These are phyloP conservation scores for Globisporangium polare DNA, from an alignment of 352 stramenopile genomes.

Conservation along the genomic window DNA sequence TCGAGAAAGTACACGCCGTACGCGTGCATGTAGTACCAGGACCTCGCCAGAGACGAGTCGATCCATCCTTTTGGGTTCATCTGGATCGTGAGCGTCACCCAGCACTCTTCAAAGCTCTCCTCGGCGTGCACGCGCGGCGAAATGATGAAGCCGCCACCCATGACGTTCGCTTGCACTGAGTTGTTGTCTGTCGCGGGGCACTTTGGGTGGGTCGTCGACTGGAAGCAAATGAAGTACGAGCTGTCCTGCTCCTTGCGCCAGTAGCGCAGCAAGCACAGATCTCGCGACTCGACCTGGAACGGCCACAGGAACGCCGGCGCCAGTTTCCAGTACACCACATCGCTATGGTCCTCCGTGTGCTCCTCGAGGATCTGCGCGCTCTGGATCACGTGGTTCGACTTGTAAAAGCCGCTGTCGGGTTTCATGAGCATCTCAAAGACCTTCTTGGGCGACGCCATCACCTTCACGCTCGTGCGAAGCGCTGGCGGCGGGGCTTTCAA, in stretches of 20 bases:
- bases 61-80: constrained; percentile 84
- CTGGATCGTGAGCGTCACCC: constrained; percentile 75
- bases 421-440: constrained; percentile 82
- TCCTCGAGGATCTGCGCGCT: constrained; percentile 57
- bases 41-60: constrained; percentile 45
- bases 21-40: constrained; percentile 73
- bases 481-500: constrained; percentile 41
- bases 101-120: constrained; percentile 68
- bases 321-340: constrained; percentile 79
- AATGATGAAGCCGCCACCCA: constrained; percentile 79
- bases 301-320: constrained; percentile 70
- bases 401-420: constrained; percentile 68
- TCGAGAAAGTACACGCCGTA: constrained; percentile 75
- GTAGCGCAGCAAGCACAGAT: constrained; percentile 75
- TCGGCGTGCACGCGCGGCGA: constrained; percentile 42
- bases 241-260: constrained; percentile 79
- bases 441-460: constrained; percentile 54
- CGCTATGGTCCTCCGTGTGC: constrained; percentile 63
- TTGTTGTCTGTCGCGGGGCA: constrained; percentile 30
- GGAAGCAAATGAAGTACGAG: constrained; percentile 84
- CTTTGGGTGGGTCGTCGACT: constrained; percentile 68
- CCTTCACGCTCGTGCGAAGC: constrained; percentile 67
- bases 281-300: constrained; percentile 55
- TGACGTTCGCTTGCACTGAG: constrained; percentile 53
- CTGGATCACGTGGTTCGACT: constrained; percentile 71